Conservation (phyloP, 768 basidiomycete genomes). For the Termitomyces sp. region DNA sequence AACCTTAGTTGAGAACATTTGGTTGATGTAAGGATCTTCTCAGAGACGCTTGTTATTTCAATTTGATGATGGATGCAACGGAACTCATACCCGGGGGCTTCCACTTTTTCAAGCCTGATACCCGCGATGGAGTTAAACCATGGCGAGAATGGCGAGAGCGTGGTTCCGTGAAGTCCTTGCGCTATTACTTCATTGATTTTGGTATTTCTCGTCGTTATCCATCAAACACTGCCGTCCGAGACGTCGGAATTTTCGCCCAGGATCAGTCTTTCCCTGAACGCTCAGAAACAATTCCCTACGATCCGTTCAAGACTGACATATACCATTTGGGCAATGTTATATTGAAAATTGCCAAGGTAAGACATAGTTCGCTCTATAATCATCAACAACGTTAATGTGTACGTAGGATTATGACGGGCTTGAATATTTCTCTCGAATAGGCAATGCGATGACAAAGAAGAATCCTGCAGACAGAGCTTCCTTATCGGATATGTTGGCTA, state of each 20-base stretch:
- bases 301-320: constrained; percentile 45
- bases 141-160: constrained; percentile 21
- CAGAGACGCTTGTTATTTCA: constrained; percentile 20
- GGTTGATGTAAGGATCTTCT: background rate
- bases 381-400: background rate
- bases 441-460: background rate
- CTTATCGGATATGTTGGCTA: background rate
- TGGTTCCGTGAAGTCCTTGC: constrained; percentile 27
- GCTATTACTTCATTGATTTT: constrained; percentile 40
- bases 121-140: constrained; percentile 15
- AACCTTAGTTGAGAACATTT: background rate
- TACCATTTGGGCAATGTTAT: constrained; percentile 39
- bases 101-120: constrained; percentile 22
- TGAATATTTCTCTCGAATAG: background rate
- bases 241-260: constrained; percentile 32
- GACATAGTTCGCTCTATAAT: no score
- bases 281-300: constrained; percentile 15
- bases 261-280: constrained; percentile 42
- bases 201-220: constrained; percentile 29
- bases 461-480: constrained; percentile 1
- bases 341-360: constrained; percentile 1
- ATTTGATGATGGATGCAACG: constrained; percentile 36
- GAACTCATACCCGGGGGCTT: constrained; percentile 22
- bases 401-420: background rate
- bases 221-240: constrained; percentile 21